These are phyloP conservation scores for Ramaria sp. DNA, from an alignment of 768 basidiomycete species.

Conservation along the genomic window DNA sequence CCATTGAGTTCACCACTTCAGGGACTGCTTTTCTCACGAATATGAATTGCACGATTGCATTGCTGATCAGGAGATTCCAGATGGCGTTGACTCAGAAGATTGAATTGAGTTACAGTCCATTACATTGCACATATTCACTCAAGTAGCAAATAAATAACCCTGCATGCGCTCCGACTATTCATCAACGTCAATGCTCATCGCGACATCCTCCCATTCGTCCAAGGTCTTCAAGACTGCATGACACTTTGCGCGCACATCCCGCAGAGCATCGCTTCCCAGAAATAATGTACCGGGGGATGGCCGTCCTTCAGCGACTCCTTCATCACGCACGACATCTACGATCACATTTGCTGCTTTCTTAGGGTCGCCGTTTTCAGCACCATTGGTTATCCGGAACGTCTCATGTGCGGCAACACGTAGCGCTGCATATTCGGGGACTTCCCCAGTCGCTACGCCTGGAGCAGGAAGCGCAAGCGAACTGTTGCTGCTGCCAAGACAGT, in stretches of 20 bases:
- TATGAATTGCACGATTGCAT: too few species aligned
- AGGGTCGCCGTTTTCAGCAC: slow-evolving; percentile 17
- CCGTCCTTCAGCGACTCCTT: slow-evolving; percentile 19
- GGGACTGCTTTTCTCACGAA: too few species aligned
- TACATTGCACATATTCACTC: too few species aligned
- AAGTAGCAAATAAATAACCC: too few species aligned
- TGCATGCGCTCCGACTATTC: neutral
- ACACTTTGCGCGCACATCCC: slow-evolving; percentile 39
- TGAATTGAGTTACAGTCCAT: too few species aligned
- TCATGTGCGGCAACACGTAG: neutral
- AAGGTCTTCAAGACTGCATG: slow-evolving; percentile 15
- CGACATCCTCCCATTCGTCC: slow-evolving; percentile 26
- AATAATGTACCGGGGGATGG: slow-evolving; percentile 16
- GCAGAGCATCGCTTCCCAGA: slow-evolving; percentile 21
- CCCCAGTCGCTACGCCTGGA: neutral
- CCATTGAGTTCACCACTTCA: too few species aligned
- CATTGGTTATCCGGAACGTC: slow-evolving; percentile 9
- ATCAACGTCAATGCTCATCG: slow-evolving; percentile 7
- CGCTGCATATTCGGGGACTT: slow-evolving; percentile 1
- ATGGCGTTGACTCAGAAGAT: too few species aligned
- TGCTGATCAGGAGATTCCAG: too few species aligned
- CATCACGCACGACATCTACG: slow-evolving; percentile 16
- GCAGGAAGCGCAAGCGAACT: neutral
- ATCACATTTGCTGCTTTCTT: slow-evolving; percentile 18
- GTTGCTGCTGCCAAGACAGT: slow-evolving; percentile 11